Evolutionary conservation across 768 basidiomycete species (phyloP), one percentile per base, ranked within the genome.

Genomic region (Floccularia luteovirens): DNA sequence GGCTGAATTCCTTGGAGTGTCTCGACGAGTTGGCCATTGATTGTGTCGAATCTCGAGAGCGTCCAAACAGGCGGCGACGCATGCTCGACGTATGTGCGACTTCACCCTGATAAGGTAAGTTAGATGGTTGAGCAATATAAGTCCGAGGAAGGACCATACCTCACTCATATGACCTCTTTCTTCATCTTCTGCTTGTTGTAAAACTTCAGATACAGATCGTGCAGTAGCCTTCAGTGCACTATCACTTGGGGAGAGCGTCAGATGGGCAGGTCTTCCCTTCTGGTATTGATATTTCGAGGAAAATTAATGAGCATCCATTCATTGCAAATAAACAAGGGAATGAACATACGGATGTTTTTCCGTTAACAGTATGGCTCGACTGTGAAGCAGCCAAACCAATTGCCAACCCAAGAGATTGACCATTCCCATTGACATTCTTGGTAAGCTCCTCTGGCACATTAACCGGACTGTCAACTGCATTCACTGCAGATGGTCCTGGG

Each of bases 221-320:
- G 58, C 61, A n/a, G 57, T 61, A 10, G 64, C 58, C 28, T 68
- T 70, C 14, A 84, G 57, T 5, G 72, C 71, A 13, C 71, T 61
- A 43, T 84, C 84, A 43, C 77, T 82, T 0, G 82, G 77, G 1
- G 82, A 82, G 16, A 77, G 52, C 6, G 59, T 56, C 39, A 82
- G 53, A 6, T 74, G 72, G 2, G 69, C 52, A 7, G 82, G 76
- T 2, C 77, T 69, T 10, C 42, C 52, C 61, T 73, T 74, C 52
- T 59, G 13, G n/a, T n/a, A n/a, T n/a, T n/a, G n/a, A n/a, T n/a
- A n/a, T n/a, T n/a, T n/a, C n/a, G n/a, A n/a, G n/a, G n/a, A n/a
- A n/a, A n/a, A n/a, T n/a, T n/a, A n/a, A n/a, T n/a, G n/a, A n/a
- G n/a, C n/a, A n/a, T n/a, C n/a, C n/a, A n/a, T n/a, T n/a, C n/a